Evolutionary conservation across 768 basidiomycete genomes (phyloP).

Genomic region (Wakefieldia striispora): DNA sequence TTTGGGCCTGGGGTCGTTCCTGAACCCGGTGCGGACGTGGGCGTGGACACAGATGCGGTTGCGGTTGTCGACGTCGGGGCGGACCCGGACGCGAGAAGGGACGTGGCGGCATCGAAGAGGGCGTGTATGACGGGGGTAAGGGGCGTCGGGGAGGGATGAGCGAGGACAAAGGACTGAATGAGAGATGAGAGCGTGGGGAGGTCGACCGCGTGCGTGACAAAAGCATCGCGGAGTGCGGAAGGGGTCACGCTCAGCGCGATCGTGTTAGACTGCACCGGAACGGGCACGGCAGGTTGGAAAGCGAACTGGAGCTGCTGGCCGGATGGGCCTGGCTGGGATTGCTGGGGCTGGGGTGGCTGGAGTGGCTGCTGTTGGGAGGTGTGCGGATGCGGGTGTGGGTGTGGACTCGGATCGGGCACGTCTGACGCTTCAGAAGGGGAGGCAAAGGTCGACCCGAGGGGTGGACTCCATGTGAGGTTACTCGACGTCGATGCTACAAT

Average conservation of each 20-base stretch:
- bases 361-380: conserved; percentile 9
- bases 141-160: conserved; percentile 49
- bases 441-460: conserved; percentile 38
- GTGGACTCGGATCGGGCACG: conserved; percentile 32
- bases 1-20: not conserved
- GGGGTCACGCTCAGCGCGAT: conserved; percentile 30
- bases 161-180: conserved; percentile 48
- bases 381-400: conserved; percentile 6
- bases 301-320: conserved; percentile 43
- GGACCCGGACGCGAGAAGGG: conserved; percentile 19
- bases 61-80: conserved; percentile 35
- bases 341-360: no score
- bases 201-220: conserved; percentile 40
- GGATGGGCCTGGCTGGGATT: conserved; percentile 28
- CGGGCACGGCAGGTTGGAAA: conserved; percentile 44
- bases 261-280: conserved; percentile 29
- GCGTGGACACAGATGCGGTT: no score
- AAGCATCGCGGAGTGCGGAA: conserved; percentile 31
- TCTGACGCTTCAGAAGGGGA: conserved; percentile 15
- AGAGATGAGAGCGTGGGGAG: conserved; percentile 49
- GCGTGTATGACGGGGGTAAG: conserved; percentile 50
- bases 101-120: conserved; percentile 50
- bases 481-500: conserved; percentile 16
- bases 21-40: conserved; percentile 34
- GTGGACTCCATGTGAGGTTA: conserved; percentile 40